Evolutionary conservation across 2,329 filamentous ascomycete species (phyloP).

Genomic region (Hypoxylon sp.): DNA sequence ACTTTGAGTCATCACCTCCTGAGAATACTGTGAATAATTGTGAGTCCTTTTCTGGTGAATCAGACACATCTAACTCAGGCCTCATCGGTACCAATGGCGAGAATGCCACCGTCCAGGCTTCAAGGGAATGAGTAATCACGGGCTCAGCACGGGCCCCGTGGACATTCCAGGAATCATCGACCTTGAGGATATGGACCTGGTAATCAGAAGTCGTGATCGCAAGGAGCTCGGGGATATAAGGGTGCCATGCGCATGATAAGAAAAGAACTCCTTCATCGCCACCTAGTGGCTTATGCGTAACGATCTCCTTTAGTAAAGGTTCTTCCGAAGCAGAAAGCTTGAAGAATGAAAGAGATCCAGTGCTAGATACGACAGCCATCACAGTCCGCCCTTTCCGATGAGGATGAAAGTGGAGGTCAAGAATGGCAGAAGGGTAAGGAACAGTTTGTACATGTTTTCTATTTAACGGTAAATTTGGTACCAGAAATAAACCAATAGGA

Average conservation of each 20-base stretch:
- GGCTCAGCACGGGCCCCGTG: constrained; percentile 55
- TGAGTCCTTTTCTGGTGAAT: constrained; percentile 24
- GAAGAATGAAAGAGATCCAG: constrained; percentile 78
- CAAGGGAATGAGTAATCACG: constrained; percentile 68
- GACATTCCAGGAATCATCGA: constrained; percentile 61
- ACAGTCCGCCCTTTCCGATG: constrained; percentile 62
- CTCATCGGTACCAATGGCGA: constrained; percentile 53
- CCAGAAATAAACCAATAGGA: constrained; percentile 24
- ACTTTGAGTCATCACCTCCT: constrained; percentile 81
- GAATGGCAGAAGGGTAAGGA: constrained; percentile 78
- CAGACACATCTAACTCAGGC: constrained; percentile 6
- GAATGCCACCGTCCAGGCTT: constrained; percentile 82
- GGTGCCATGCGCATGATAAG: constrained; percentile 82
- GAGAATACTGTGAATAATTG: constrained; percentile 68
- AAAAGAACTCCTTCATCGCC: constrained; percentile 74
- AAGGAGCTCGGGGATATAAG: constrained; percentile 67
- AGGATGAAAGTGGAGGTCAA: constrained; percentile 87
- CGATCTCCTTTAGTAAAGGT: constrained; percentile 55
- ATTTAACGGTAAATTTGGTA: constrained; percentile 43
- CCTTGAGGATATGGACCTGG: constrained; percentile 69
- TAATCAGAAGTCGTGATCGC: constrained; percentile 81
- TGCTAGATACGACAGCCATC: constrained; percentile 84
- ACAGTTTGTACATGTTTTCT: constrained; percentile 72
- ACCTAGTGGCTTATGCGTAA: constrained; percentile 62
- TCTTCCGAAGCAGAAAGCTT: constrained; percentile 55